Evolutionary conservation across 257 asterid species (phyloP), one percentile per base, ranked within the genome.

Genomic region (Verbascum thapsus): DNA sequence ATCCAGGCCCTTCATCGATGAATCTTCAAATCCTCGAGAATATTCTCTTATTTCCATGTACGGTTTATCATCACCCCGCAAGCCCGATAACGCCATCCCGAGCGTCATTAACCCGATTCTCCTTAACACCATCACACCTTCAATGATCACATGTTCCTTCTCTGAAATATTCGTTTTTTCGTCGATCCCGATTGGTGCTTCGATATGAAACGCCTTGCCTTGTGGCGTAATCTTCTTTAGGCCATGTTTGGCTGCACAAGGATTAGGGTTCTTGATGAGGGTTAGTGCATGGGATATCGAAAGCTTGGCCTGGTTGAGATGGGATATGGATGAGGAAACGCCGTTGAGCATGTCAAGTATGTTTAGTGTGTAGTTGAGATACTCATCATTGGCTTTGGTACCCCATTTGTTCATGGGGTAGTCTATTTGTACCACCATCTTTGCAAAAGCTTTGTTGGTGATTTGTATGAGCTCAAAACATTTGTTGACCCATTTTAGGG

Each of bases 331-430:
- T 52, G 86, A 78, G 71, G 54, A 75, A 0, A 87, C 70, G 16
- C 76, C 68, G 51, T 90, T 90, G 0, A 81, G 67, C n/a, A 79
- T 43, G 50, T 79, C 81, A 44, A 85, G 66, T 38, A 75, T 52
- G 70, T 53, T 70, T 41, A 83, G 58, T 64, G 68, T 78, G 72
- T 78, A 73, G 18, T 57, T 69, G 64, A 83, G 77, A 49, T 81
- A 90, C 23, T 78, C 83, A 10, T 83, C 81, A 3, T 76, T 62
- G 53, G 73, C 75, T 37, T 38, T 44, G 2, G 56, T 52, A 4
- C 83, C 76, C 97, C 88, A 87, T 61, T 40, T 69, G 30, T 12
- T 62, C 77, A 76, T 75, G 10, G 91, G 95, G 47, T 76, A 68
- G 72, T 87, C 91, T 38, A 84, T 49, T 50, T 78, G 80, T 37